Percentiles rank a stretch among this genome's conserved stretches.
These are phyloP conservation scores for Monilinia vaccinii-corymbosi DNA, from an alignment of 2,329 filamentous ascomycete species.

Conservation along the genomic window DNA sequence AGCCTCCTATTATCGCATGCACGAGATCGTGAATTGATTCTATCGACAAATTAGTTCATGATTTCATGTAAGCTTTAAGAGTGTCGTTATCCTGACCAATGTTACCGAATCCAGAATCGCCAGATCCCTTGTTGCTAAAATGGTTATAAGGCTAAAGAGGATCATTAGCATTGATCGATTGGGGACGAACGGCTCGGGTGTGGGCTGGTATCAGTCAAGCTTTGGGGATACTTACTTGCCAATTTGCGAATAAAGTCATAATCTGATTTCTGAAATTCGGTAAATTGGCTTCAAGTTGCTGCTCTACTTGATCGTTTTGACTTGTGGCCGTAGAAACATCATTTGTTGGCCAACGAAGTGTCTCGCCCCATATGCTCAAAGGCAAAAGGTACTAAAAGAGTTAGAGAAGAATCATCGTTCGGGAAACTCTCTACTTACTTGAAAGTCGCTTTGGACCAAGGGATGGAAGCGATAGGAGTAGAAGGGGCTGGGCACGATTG, in stretches of 20 bases:
- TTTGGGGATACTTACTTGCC: background rate
- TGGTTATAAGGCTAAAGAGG: background rate
- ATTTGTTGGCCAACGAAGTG: slow-evolving; percentile 8
- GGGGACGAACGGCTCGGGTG: background rate
- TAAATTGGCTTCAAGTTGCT: slow-evolving; percentile 2
- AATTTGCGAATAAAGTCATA: slow-evolving; percentile 10
- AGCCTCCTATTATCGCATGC: background rate
- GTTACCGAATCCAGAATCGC: background rate
- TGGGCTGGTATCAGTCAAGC: background rate
- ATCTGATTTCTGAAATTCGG: slow-evolving; percentile 8
- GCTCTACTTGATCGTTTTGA: slow-evolving; percentile 3
- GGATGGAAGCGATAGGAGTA: slow-evolving; percentile 52
- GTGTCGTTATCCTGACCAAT: background rate
- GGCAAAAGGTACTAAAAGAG: background rate
- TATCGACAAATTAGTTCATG: background rate
- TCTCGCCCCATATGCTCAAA: background rate
- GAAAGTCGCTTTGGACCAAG: background rate
- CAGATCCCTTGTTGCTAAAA: slow-evolving; percentile 9
- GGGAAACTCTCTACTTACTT: background rate
- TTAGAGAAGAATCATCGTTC: background rate
- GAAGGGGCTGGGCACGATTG: slow-evolving; percentile 54
- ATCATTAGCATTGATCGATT: background rate
- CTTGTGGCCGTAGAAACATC: background rate
- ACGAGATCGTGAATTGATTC: slow-evolving; percentile 10
- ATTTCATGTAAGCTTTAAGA: background rate